Evolutionary conservation across 2,329 filamentous ascomycete genomes (phyloP), one percentile per base, ranked within the genome.

Genomic region (Alternaria solani): DNA sequence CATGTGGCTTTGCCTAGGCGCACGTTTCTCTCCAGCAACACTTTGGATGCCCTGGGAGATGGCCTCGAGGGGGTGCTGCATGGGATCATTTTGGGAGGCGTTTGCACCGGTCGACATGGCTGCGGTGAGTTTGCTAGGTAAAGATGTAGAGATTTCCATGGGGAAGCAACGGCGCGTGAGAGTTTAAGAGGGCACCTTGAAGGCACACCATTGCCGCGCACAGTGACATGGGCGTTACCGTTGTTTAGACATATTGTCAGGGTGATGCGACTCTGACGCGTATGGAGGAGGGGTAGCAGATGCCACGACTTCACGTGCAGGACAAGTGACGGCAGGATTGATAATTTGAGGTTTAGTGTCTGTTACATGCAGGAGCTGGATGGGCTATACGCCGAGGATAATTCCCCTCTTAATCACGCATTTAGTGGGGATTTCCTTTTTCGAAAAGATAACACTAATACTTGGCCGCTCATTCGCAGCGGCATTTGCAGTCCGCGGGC

Each of bases 41-140:
- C 74, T 75, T n/a, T 78, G 78, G 25, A 83, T 79, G n/a, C 78
- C 80, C 62, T 75, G 71, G 16, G 76, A 75, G 9, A 77, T 78
- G 6, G 81, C 81, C 62, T 78, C 70, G 36, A 83, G 71, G 14
- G 81, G 81, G 55, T 83, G 79, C 60, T 80, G 70, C 32, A 72
- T 9, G 9, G 70, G 67, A 43, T 76, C 69, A 39, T 69, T 75
- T 52, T 76, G 75, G 48, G 76, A 75, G 25, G 71, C 71, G 59
- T 76, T 78, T 2, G 70, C 66, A 55, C 53, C 57, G 38, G 70
- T 71, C 48, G 57, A 63, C 68, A 73, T 74, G 20, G 61, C 42
- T 67, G 61, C 55, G 61, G 59, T 42, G 51, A 67, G 25, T 61
- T 62, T 66, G 12, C 55, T 39, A 39, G 57, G 38, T 5, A 68